These are phyloP conservation scores for Oidiodendron maius DNA, from an alignment of 495 filamentous ascomycete genomes.

Conservation along the genomic window DNA sequence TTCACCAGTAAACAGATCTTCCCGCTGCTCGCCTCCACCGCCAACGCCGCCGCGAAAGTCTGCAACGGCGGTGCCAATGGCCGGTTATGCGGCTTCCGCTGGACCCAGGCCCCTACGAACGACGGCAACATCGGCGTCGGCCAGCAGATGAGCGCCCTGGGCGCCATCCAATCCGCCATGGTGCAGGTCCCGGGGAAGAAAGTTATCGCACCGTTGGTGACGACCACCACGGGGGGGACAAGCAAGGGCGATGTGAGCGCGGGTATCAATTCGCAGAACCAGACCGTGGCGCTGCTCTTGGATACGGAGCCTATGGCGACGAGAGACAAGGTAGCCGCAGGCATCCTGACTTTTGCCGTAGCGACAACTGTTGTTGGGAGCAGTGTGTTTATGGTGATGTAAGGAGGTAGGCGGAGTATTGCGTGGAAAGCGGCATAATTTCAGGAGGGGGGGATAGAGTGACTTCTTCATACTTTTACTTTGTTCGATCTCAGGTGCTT, in stretches of 20 bases:
- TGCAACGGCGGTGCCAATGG: constrained; percentile 48
- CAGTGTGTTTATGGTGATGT: constrained; percentile 36
- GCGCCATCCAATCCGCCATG: constrained; percentile 57
- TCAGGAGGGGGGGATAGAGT: too few relatives aligned
- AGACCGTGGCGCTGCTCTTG: constrained; percentile 2
- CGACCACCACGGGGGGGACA: constrained; percentile 60
- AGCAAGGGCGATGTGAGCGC: constrained; percentile 66
- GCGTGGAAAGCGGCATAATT: not conserved
- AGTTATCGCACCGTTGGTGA: constrained; percentile 31
- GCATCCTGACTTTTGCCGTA: constrained; percentile 47
- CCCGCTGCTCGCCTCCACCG: constrained; percentile 54
- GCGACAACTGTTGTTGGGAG: constrained; percentile 33
- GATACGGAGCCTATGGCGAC: constrained; percentile 33
- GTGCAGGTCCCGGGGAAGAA: constrained; percentile 18
- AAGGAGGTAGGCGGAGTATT: not conserved
- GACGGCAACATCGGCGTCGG: constrained; percentile 57
- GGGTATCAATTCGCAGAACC: constrained; percentile 34
- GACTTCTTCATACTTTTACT: too few relatives aligned
- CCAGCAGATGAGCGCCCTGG: constrained; percentile 65
- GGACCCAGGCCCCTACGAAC: constrained; percentile 49
- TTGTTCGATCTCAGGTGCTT: too few relatives aligned
- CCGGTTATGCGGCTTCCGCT: constrained; percentile 63
- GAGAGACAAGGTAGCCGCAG: constrained; percentile 54
- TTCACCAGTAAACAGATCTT: constrained; percentile 55
- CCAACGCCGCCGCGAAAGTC: constrained; percentile 52